Evolutionary conservation across 2,329 filamentous ascomycete species (phyloP), one percentile per base, ranked within the genome.

Genomic region (Trichoderma pleuroti): DNA sequence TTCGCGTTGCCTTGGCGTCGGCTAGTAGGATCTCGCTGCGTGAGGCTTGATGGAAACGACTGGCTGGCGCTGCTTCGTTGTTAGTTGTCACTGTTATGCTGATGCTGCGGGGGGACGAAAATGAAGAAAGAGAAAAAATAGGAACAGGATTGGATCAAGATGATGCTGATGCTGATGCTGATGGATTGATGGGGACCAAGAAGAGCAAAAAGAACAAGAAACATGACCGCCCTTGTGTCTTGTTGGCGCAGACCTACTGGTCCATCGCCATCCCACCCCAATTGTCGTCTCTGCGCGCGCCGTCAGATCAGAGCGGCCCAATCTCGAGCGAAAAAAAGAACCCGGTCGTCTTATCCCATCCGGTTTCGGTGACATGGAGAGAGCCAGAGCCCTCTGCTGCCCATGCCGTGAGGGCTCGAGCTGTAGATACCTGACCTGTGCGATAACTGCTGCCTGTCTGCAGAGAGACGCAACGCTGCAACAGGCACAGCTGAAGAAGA

Each of bases 201-300:
- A 2, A 6, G n/a, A 36, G 39, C 10, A n/a, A 56, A 56, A 34
- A 39, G 36, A 42, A 42, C 36, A 42, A 11, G 57, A 61, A 36
- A 39, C 32, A 61, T 39, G 32, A 26, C 32, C 62, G 30, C 30
- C 3, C 16, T 56, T 28, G 46, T n/a, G 9, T 52, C 16, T 56
- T 36, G 63, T 24, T 66, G 63, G 63, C 63, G 24, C 46, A 21
- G 63, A 32, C 34, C 49, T 66, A 66, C 63, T 66, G 63, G 63
- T 28, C 63, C n/a, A 64, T 34, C 52, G n/a, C n/a, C 61, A 52
- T n/a, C 10, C 28, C 39, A 28, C 24, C 18, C 30, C 42, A 11
- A n/a, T 14, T 34, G 10, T 30, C 21, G n/a, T 32, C 26, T 49
- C n/a, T 21, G 42, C 42, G 42, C 42, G 42, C 60, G 61, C 24